Conservation (phyloP, 2,329 filamentous ascomycete genomes). For the Colletotrichum magnum region DNA sequence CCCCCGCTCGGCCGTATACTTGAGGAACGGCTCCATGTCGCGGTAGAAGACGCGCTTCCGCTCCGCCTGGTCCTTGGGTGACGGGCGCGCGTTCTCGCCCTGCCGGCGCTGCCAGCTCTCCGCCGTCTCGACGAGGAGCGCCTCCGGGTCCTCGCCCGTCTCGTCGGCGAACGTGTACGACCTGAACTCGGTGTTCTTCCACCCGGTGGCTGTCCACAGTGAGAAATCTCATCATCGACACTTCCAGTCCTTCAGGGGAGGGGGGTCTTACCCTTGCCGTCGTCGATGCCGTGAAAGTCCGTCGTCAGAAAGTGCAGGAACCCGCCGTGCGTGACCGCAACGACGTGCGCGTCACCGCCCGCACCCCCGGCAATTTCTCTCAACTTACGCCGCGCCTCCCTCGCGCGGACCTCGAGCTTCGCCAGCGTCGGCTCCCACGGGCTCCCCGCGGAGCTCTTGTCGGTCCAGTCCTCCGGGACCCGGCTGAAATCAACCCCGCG, state of each 20-base stretch:
- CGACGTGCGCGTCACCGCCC: conserved; percentile 72
- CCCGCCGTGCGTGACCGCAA: conserved; percentile 85
- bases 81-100: conserved; percentile 57
- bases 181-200: conserved; percentile 81
- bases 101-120: conserved; percentile 62
- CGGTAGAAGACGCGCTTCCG: conserved; percentile 56
- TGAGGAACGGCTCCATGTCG: conserved; percentile 53
- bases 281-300: conserved; percentile 77
- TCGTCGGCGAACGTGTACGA: conserved; percentile 75
- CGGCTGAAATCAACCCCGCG: conserved; percentile 73
- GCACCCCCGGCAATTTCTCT: conserved; percentile 60
- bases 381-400: conserved; percentile 72
- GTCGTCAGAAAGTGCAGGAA: conserved; percentile 89
- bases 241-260: background rate
- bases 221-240: background rate
- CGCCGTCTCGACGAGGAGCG: conserved; percentile 62
- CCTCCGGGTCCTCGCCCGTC: conserved; percentile 63
- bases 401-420: conserved; percentile 73
- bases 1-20: conserved; percentile 46
- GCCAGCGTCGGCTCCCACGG: conserved; percentile 61
- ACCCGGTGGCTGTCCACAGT: conserved; percentile 75
- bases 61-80: conserved; percentile 62
- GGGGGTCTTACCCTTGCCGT: conserved; percentile 54
- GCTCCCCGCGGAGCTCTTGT: conserved; percentile 65
- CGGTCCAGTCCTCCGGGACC: conserved; percentile 79